A percentile compares a stretch with the other conserved stretches of the same genome.
Conservation (phyloP, 768 basidiomycete species). For the Exsudoporus frostii region DNA sequence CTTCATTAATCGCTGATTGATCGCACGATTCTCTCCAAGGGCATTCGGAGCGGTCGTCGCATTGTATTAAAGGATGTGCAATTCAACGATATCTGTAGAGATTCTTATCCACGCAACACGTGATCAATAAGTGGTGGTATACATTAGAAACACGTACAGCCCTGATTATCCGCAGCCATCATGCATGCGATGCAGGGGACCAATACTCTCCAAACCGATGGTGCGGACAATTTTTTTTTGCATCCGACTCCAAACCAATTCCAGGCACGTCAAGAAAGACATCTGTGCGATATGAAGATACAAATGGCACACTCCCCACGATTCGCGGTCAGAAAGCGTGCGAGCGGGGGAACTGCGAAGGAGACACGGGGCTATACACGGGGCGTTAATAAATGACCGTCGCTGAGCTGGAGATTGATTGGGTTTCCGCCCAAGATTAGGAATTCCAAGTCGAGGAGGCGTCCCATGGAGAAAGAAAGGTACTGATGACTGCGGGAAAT, state of each 20-base stretch:
- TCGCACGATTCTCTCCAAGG: neutral
- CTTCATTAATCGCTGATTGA: constrained; percentile 14
- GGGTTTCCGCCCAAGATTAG: constrained; percentile 7
- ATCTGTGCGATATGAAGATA: neutral
- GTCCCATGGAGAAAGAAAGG: neutral
- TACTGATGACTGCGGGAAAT: neutral
- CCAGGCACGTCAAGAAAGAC: neutral
- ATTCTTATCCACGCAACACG: neutral
- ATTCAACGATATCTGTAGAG: neutral
- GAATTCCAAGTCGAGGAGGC: neutral
- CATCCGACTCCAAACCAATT: neutral
- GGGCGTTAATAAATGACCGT: constrained; percentile 2
- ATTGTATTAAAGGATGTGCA: neutral
- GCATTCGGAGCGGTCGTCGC: neutral
- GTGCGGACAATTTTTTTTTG: constrained; percentile 5
- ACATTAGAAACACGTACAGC: constrained; percentile 7
- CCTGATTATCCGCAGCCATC: neutral
- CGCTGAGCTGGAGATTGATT: constrained; percentile 14
- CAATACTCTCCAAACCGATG: neutral
- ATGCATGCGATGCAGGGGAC: constrained; percentile 4
- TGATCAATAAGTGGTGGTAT: neutral
- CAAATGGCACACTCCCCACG: neutral
- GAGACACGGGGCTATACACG: constrained; percentile 5
- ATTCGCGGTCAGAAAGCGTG: neutral
- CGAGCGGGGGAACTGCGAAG: neutral